Evolutionary conservation across 179 eudicot genomes (phyloP).

Genomic region (Beta lomatogona): DNA sequence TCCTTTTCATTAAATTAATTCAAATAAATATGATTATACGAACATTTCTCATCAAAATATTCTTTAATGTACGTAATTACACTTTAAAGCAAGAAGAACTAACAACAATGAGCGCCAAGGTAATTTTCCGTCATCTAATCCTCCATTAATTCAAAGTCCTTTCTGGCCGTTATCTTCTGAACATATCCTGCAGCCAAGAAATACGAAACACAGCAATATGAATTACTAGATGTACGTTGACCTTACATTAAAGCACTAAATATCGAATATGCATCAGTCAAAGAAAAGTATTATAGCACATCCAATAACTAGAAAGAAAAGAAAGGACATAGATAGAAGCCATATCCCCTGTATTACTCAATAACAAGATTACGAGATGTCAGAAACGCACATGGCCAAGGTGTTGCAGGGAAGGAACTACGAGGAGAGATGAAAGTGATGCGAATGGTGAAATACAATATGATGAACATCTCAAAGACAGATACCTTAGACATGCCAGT

Average conservation of each 20-base stretch:
- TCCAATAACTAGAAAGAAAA: neutral
- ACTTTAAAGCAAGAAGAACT: neutral
- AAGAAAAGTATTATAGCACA: neutral
- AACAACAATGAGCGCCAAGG: conserved; percentile 29
- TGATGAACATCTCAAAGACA: neutral
- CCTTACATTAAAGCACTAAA: neutral
- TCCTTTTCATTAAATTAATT: conserved; percentile 3
- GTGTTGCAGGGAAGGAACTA: neutral
- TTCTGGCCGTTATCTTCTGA: conserved; percentile 87
- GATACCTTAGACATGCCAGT: neutral
- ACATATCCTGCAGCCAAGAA: conserved; percentile 73
- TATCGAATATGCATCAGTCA: neutral
- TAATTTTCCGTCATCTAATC: conserved; percentile 82
- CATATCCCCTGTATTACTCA: neutral
- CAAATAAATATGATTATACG: neutral
- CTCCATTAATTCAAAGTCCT: conserved; percentile 82
- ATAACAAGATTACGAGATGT: neutral
- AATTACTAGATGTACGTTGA: neutral
- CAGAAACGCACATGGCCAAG: neutral
- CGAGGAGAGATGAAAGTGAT: neutral
- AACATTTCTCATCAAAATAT: conserved; percentile 6
- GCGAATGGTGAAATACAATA: neutral
- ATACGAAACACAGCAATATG: neutral
- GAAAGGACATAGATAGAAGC: neutral
- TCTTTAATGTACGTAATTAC: conserved; percentile 8